Percentiles rank a stretch among this genome's conserved stretches.
Conservation (phyloP, 164 flowering plant genomes). For the Stephania cephalantha region DNA sequence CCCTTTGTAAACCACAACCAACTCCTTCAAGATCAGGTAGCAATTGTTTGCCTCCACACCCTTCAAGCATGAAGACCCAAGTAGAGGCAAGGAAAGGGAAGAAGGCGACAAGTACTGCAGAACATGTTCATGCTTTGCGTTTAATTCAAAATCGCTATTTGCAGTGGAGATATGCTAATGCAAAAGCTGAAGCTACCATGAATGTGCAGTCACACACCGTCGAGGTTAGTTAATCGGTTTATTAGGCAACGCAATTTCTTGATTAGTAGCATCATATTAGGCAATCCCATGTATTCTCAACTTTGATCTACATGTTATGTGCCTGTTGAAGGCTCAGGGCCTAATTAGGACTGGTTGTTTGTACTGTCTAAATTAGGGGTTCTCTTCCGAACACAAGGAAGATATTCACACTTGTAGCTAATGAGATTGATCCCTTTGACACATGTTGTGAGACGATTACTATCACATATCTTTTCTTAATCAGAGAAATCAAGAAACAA, state of each 20-base stretch:
- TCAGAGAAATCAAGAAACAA: no score
- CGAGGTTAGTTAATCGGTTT: constrained; percentile 38
- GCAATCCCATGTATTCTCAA: no score
- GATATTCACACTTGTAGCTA: no score
- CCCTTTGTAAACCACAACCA: constrained; percentile 13
- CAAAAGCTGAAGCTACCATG: constrained; percentile 51
- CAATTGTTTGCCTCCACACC: constrained; percentile 24
- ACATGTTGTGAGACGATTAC: no score
- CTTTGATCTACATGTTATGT: no score
- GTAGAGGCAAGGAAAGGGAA: constrained; percentile 35
- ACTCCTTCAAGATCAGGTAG: constrained; percentile 5
- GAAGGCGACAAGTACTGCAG: constrained; percentile 32
- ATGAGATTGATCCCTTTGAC: no score
- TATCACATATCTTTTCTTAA: no score
- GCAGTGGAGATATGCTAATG: constrained; percentile 75
- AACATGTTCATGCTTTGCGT: constrained; percentile 46
- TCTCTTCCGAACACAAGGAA: no score
- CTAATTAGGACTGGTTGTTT: no score
- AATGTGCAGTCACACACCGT: constrained; percentile 38
- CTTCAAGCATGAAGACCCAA: constrained; percentile 13
- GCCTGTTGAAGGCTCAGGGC: no score
- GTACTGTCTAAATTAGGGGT: no score
- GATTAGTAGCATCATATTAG: no score
- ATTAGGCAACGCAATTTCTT: background rate
- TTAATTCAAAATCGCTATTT: constrained; percentile 55